phyloP scores from a whole-genome alignment of 306 rosid genomes.

The Corylus avellana region DNA sequence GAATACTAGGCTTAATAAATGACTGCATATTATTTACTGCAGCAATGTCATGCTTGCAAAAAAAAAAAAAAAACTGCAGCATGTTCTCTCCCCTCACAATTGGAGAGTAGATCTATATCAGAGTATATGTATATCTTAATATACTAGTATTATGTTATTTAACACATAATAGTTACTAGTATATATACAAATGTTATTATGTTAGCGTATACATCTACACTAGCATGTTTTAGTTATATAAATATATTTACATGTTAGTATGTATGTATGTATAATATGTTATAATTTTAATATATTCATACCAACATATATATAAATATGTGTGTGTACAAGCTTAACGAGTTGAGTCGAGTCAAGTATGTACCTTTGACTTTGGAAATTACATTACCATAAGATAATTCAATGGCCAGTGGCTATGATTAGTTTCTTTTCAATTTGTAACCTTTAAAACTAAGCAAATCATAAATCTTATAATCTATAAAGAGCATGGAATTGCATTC shows the following conservation, averaged over 20 bases:
- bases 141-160: no score
- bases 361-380: not conserved
- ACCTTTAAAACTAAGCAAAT: not conserved
- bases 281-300: no score
- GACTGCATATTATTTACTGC: not conserved
- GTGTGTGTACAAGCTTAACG: no score
- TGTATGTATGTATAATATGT: no score
- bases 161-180: no score
- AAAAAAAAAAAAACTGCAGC: not conserved
- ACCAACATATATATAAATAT: no score
- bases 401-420: not conserved
- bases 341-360: no score
- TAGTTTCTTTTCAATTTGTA: not conserved
- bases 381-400: not conserved
- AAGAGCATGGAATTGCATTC: not conserved
- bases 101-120: not conserved
- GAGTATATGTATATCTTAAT: no score
- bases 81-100: not conserved
- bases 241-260: no score
- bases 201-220: no score
- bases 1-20: constrained; percentile 6
- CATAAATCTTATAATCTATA: not conserved
- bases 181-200: no score
- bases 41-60: not conserved
- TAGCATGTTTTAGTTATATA: no score